These are phyloP conservation scores for Punctularia strigosozonata DNA, from an alignment of 768 basidiomycete genomes.

Conservation along the genomic window DNA sequence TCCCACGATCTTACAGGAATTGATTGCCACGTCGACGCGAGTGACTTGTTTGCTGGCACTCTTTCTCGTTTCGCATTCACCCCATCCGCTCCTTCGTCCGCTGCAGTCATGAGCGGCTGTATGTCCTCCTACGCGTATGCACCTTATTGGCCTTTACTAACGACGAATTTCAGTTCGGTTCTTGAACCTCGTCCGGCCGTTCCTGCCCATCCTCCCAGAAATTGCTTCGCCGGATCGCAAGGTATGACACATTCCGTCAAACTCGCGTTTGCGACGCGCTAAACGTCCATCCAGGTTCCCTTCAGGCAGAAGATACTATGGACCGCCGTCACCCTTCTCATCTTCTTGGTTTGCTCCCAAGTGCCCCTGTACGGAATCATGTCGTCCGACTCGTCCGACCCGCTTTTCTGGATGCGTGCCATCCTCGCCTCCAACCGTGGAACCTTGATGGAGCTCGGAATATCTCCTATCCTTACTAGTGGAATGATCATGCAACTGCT, in stretches of 20 bases:
- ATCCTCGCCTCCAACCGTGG: constrained; percentile 98
- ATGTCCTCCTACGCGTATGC: constrained; percentile 20
- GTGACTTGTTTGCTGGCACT: too few relatives aligned
- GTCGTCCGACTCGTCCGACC: constrained; percentile 98
- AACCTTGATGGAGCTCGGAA: constrained; percentile 98
- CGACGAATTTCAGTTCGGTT: constrained; percentile 67
- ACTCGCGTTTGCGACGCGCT: constrained; percentile 2
- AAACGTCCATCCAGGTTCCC: constrained; percentile 49
- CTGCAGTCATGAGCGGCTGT: constrained; percentile 69
- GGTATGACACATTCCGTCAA: constrained; percentile 29
- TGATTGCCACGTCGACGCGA: too few relatives aligned
- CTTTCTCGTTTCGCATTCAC: constrained; percentile 7
- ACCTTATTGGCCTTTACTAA: not conserved
- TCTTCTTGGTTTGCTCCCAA: constrained; percentile 99
- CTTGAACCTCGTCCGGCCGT: constrained; percentile 94
- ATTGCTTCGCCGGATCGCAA: constrained; percentile 97
- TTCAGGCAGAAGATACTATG: constrained; percentile 99
- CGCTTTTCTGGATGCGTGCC: constrained; percentile 99
- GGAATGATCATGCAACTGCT: constrained; percentile 99
- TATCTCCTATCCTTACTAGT: constrained; percentile 93
- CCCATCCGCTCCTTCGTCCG: constrained; percentile 13
- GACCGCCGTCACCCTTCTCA: constrained; percentile 98
- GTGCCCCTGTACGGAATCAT: constrained; percentile 99
- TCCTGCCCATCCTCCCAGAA: constrained; percentile 93
- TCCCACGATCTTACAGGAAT: too few relatives aligned